Conservation (phyloP, 23 red algal species). For the Agarophyton chilense region DNA sequence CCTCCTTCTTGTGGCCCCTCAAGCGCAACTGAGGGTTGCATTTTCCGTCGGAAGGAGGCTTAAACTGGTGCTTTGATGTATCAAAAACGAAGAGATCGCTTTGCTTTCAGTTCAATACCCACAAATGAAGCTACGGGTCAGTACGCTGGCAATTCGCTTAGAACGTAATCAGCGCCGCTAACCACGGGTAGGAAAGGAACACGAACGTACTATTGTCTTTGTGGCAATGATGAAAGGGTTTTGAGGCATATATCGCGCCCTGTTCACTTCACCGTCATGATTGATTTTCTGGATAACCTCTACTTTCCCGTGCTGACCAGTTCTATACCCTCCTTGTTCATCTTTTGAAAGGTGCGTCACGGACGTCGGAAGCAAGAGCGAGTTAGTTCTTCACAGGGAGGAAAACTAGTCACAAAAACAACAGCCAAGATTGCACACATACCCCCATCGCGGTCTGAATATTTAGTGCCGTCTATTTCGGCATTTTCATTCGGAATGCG, state of each 20-base stretch:
- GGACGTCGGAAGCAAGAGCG: neutral
- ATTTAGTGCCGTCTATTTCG: constrained; percentile 79
- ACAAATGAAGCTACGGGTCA: neutral
- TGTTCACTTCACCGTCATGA: constrained; percentile 99
- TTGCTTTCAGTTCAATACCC: constrained; percentile 6
- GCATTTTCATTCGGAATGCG: constrained; percentile 84
- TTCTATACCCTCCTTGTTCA: constrained; percentile 80
- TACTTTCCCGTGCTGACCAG: constrained; percentile 78
- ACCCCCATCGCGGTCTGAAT: constrained; percentile 67
- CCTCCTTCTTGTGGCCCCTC: constrained; percentile 90
- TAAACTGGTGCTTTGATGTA: constrained; percentile 85
- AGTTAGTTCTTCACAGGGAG: neutral
- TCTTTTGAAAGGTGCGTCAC: constrained; percentile 12
- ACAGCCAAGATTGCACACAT: neutral
- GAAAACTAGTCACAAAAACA: neutral
- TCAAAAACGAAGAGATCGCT: constrained; percentile 87
- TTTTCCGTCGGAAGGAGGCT: constrained; percentile 81
- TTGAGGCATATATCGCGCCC: constrained; percentile 98
- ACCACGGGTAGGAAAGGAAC: neutral
- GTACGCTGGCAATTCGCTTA: neutral
- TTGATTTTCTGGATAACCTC: constrained; percentile 97
- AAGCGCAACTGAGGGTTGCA: constrained; percentile 83
- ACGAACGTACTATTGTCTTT: constrained; percentile 79
- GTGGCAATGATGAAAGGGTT: constrained; percentile 96
- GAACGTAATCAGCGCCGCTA: neutral